phyloP scores from a whole-genome alignment of 129 eudicot species.

The Helichrysum umbraculigerum region DNA sequence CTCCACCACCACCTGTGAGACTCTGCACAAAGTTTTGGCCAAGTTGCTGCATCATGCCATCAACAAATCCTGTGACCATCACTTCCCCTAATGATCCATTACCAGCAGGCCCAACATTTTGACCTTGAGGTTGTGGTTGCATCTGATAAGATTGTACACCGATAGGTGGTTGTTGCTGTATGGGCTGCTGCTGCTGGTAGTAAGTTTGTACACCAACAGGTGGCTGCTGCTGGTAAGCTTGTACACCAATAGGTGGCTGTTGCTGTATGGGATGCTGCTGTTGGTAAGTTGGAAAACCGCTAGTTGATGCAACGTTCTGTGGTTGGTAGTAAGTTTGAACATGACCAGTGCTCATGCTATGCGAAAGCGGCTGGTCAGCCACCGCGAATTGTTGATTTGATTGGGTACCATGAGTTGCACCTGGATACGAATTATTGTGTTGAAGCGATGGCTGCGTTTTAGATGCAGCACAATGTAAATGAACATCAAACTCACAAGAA shows the following conservation, averaged over 20 bases:
- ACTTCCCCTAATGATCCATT: slow-evolving; percentile 27
- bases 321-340: slow-evolving; percentile 24
- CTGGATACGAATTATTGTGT: slow-evolving; percentile 32
- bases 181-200: neutral
- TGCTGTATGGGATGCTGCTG: neutral
- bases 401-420: neutral
- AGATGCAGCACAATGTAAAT: slow-evolving; percentile 46
- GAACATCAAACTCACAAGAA: slow-evolving; percentile 62
- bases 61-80: slow-evolving; percentile 44
- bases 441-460: slow-evolving; percentile 24
- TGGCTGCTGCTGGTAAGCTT: neutral
- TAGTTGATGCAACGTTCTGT: neutral
- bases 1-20: slow-evolving; percentile 26
- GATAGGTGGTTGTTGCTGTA: too few relatives aligned
- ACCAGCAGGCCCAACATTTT: neutral
- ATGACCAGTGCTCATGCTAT: slow-evolving; percentile 29
- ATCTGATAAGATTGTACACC: slow-evolving; percentile 7
- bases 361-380: slow-evolving; percentile 20
- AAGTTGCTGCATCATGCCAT: slow-evolving; percentile 52
- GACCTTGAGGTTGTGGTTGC: slow-evolving; percentile 14
- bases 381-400: slow-evolving; percentile 10
- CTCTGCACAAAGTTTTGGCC: slow-evolving; percentile 50
- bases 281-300: slow-evolving; percentile 13
- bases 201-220: slow-evolving; percentile 28
- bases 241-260: neutral